phyloP scores from a whole-genome alignment of 164 flowering plant genomes.

The Piper longum region DNA sequence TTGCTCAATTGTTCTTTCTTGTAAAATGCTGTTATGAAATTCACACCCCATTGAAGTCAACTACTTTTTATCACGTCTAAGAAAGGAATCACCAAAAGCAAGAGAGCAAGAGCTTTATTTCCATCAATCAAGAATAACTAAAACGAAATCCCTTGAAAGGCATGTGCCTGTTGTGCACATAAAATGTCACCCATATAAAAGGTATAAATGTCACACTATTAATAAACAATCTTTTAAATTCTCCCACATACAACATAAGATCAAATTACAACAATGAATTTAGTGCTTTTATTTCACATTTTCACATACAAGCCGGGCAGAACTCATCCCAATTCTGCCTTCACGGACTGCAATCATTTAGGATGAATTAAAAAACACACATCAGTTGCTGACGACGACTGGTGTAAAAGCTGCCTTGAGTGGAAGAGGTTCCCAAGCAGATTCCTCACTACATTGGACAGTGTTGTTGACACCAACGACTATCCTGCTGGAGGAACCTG shows the following conservation, averaged over 20 bases:
- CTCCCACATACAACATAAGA: not conserved
- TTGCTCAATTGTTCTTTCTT: too few relatives aligned
- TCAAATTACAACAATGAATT: not conserved
- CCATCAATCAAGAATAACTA: too few relatives aligned
- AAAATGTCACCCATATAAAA: too few relatives aligned
- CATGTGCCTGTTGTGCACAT: too few relatives aligned
- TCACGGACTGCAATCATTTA: not conserved
- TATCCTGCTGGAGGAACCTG: constrained; percentile 2
- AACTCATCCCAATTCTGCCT: not conserved
- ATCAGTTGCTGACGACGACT: not conserved
- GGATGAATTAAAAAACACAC: constrained; percentile 1
- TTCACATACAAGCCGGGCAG: not conserved
- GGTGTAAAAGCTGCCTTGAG: constrained; percentile 13
- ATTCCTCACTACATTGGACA: constrained; percentile 18
- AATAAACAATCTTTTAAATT: too few relatives aligned
- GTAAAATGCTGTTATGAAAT: too few relatives aligned
- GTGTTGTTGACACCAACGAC: constrained; percentile 18
- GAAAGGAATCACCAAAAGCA: too few relatives aligned
- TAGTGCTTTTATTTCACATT: not conserved
- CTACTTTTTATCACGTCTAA: too few relatives aligned
- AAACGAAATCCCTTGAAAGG: too few relatives aligned
- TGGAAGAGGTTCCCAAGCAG: constrained; percentile 30
- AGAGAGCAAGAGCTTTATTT: too few relatives aligned
- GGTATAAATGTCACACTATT: too few relatives aligned
- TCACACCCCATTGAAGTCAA: too few relatives aligned